Evolutionary conservation across 2,329 filamentous ascomycete species (phyloP).

Genomic region (Sarocladium kiliense): DNA sequence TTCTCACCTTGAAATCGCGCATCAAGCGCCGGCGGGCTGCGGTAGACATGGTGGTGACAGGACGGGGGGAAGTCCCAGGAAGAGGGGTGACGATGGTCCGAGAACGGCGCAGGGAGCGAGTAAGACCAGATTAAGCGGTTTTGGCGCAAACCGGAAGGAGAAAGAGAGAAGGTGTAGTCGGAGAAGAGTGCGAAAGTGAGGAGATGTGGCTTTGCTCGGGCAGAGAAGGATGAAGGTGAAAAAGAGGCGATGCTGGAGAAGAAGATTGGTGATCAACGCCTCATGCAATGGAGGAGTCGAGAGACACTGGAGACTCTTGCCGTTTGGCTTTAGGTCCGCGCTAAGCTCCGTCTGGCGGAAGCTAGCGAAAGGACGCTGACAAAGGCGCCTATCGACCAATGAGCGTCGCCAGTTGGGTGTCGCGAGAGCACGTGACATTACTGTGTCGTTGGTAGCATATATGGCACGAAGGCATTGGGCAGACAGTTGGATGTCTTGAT

Average conservation of each 20-base stretch:
- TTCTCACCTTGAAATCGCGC: slow-evolving; percentile 94
- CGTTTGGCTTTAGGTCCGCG: neutral
- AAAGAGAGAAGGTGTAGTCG: neutral
- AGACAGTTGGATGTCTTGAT: too few species aligned
- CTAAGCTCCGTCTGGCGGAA: neutral
- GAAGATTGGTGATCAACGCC: slow-evolving; percentile 22
- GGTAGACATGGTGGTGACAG: slow-evolving; percentile 60
- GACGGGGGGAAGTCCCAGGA: neutral
- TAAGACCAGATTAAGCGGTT: too few species aligned
- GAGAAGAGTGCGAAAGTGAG: neutral
- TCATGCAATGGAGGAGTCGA: slow-evolving; percentile 4
- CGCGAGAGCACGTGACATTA: slow-evolving; percentile 6
- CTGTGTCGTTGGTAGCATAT: too few species aligned
- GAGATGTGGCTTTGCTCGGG: neutral
- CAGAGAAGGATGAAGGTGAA: slow-evolving; percentile 11
- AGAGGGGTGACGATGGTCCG: slow-evolving; percentile 2
- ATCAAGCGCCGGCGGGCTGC: slow-evolving; percentile 92
- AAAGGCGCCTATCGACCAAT: slow-evolving; percentile 7
- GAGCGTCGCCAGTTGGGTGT: neutral
- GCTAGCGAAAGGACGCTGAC: neutral
- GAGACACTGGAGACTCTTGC: neutral
- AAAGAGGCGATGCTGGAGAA: slow-evolving; percentile 14
- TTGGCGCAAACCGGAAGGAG: too few species aligned
- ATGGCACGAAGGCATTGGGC: too few species aligned
- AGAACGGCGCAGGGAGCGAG: neutral